Conservation (phyloP, 768 basidiomycete genomes). For the Psilocybe cubensis region DNA sequence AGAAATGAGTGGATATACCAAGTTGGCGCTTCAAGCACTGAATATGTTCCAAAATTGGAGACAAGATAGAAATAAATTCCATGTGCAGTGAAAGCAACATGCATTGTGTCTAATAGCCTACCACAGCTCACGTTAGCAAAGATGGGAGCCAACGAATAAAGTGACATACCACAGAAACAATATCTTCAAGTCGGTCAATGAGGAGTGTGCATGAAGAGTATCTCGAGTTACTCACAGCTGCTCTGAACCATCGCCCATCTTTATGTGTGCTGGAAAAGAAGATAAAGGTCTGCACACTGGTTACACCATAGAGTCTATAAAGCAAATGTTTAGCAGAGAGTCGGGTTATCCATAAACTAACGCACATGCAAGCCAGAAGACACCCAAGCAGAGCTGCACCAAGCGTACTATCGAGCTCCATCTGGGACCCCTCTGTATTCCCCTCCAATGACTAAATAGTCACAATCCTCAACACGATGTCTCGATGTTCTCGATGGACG, state of each 20-base stretch:
- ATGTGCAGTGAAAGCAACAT: conserved; percentile 21
- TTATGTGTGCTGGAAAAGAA: conserved; percentile 16
- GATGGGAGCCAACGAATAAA: too few species aligned
- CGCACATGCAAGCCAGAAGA: conserved; percentile 16
- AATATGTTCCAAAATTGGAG: conserved; percentile 19
- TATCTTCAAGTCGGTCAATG: conserved; percentile 6
- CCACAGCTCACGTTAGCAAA: not conserved
- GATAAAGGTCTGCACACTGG: conserved; percentile 24
- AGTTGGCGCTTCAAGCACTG: conserved; percentile 15
- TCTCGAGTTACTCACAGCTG: conserved; percentile 7
- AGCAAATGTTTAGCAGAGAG: not conserved
- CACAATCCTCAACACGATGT: not conserved
- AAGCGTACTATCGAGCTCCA: conserved; percentile 15
- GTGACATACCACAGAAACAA: conserved; percentile 18
- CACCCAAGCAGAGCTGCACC: conserved; percentile 20
- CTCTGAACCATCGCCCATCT: conserved; percentile 16
- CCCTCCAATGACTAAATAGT: not conserved
- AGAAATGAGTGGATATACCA: conserved; percentile 16
- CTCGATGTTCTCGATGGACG: not conserved
- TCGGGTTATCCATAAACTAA: not conserved
- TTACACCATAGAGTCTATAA: conserved; percentile 21
- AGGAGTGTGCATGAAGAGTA: not conserved
- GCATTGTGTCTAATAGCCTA: conserved; percentile 22
- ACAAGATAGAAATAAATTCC: conserved; percentile 24
- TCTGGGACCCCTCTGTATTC: not conserved